Evolutionary conservation across 768 basidiomycete species (phyloP), one percentile per base, ranked within the genome.

Genomic region (Naganishia onofrii): DNA sequence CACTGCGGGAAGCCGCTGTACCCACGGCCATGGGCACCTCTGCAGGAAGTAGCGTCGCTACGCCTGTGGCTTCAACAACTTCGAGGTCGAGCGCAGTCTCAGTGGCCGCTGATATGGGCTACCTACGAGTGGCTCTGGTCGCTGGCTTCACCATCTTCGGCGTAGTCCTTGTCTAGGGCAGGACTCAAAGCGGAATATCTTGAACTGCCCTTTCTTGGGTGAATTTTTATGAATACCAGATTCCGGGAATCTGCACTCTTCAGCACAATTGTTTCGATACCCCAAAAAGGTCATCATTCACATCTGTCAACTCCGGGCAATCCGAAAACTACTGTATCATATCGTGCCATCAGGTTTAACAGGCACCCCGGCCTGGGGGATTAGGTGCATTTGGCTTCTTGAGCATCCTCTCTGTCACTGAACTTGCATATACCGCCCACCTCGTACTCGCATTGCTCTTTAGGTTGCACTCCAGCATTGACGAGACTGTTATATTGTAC

Each of bases 291-390:
- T 23, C 60, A 23, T 23, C 21, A n/a, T 7, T 51, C 48, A 21
- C 57, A 8, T n/a, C 21, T 17, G 3, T 63, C 42, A 46, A 8
- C 48, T 26, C 23, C 3, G 48, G n/a, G 23, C 48, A 26, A n/a
- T 23, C 15, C 21, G 21, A 51, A 51, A 51, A 5, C 38, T 63
- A 63, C 60, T 63, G 60, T 63, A 63, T 63, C 60, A 46, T 63
- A 63, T 44, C 8, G 7, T 51, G 28, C 21, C 42, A 46, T 44
- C 26, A 5, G 42, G 23, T 23, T 44, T 19, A 12, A 13, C 38
- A 17, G 57, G 54, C 48, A 51, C 2, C 21, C 23, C 42, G 26
- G 12, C 9, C 10, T 26, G 9, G 15, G 46, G 60, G 60, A 44
- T 44, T 19, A 42, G 32, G 42, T 29, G 15, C 29, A 63, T 26